Evolutionary conservation across 2,329 filamentous ascomycete species (phyloP), one percentile per base, ranked within the genome.

Genomic region (Cordyceps sp.): DNA sequence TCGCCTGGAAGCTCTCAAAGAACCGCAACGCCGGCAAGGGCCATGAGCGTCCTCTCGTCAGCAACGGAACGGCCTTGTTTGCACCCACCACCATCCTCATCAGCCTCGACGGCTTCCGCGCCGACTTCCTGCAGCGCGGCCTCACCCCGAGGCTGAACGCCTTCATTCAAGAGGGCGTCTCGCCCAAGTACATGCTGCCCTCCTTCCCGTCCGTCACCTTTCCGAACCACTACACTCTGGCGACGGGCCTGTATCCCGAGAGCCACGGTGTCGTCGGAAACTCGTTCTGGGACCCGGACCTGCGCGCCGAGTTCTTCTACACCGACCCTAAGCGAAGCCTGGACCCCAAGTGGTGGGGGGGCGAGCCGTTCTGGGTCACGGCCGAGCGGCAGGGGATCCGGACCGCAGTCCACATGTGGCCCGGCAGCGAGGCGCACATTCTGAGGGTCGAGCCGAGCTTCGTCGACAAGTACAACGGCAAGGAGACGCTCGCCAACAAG

Each of bases 171-270:
- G 73, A 84, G 40, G 90, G 90, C 20, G 75, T 96, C 10, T 93
- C 86, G 6, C 88, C 90, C 3, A 68, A 74, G 41, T 94, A 88
- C 55, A 94, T 98, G 85, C 67, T 73, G 6, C 90, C 90, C 0
- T 92, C 84, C 25, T 98, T 98, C 42, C 90, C 90, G 0, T 93
- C 83, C 16, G 83, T 98, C 29, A 98, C 90, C 0, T 98, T 98
- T 45, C 90, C 90, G 10, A 88, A 96, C 45, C 90, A 96, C 53
- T 94, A 88, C 53, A 94, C 88, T 0, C 62, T 96, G 24, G 83
- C 84, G 1, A 96, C 90, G 1, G 90, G 90, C 0, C 57, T 96
- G 18, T 85, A 96, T 44, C 90, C 90, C 0, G 88, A 96, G 55
- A 78, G 77, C 35, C 90, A 98, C 48, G 90, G 90, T 0, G 66